Evolutionary conservation across 73 alveolate genomes (phyloP).

Genomic region (Paramecium octaurelia): DNA sequence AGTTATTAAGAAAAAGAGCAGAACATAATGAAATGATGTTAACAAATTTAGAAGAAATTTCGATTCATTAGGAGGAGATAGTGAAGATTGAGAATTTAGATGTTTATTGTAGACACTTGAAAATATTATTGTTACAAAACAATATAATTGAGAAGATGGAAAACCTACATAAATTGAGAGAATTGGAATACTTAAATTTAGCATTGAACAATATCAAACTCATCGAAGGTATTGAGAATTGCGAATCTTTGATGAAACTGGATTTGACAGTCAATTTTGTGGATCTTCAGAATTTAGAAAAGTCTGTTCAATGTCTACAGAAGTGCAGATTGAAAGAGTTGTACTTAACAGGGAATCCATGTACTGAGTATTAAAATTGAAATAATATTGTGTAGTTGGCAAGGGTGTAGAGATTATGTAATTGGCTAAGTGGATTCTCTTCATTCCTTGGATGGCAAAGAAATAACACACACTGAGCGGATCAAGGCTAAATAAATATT

Average conservation of each 20-base stretch:
- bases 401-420: constrained; percentile 78
- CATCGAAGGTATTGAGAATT: constrained; percentile 94
- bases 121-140: constrained; percentile 95
- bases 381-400: constrained; percentile 68
- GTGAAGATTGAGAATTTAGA: constrained; percentile 88
- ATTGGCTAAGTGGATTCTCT: constrained; percentile 83
- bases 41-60: constrained; percentile 95
- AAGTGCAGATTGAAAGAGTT: constrained; percentile 75
- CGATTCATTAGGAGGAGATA: constrained; percentile 89
- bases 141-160: constrained; percentile 97
- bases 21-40: constrained; percentile 99
- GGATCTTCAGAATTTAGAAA: constrained; percentile 88
- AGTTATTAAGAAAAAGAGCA: constrained; percentile 89
- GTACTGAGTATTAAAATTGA: constrained; percentile 66
- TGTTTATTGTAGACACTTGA: constrained; percentile 84
- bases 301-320: constrained; percentile 67
- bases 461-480: constrained; percentile 86
- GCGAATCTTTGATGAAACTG: constrained; percentile 96
- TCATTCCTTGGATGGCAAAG: constrained; percentile 87
- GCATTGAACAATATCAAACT: constrained; percentile 94
- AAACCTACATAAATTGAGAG: constrained; percentile 90
- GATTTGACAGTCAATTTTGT: constrained; percentile 98
- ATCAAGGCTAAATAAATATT: constrained; percentile 80
- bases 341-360: constrained; percentile 96
- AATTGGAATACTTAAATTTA: constrained; percentile 95